Base-by-base conservation (phyloP, 768 basidiomycete genomes). In the Serpula lacrymans region DNA sequence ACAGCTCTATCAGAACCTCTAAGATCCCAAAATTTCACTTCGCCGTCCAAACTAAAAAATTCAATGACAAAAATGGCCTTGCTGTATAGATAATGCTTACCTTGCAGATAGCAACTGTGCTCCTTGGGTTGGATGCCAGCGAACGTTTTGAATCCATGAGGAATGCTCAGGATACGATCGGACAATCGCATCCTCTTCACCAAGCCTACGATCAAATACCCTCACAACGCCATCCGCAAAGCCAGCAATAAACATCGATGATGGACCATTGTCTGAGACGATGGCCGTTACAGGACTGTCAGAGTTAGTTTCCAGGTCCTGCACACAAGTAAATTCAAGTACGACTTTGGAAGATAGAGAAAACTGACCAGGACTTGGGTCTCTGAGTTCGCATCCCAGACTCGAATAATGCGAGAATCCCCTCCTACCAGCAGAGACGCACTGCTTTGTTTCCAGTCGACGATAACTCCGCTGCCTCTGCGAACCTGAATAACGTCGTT, bases 371-470 rank as follows among this genome's bases (percentile, higher is more conserved):
- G 58, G 31, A 83, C 68, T 42, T 81, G 78, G 18, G 74, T 80
- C 59, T 98, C 96, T 2, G 87, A 86, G 49, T 89, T 84, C 7
- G 93, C 95, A 58, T 99, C 94, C 96, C 96, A 99, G 4, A 93
- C 74, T 43, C 91, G 77, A 46, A 99, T 85, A 27, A 84, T 80
- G 42, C 82, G 79, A 26, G 90, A 85, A 63, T 98, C 95, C 2
- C 95, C 96, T 8, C 89, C 89, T 20, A 91, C 81, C n/a, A 97
- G 69, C 24, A 98, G 65, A 20, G 80, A 81, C 0, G 94, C 96
- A 18, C 82, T 75, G 2, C 77, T 72, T 63, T 97, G 95, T 54
- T 88, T 90, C 96, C 96, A 99, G 45, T 95, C 91, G 45, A 87
- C 78, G 21, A 98, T 74, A 36, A 97, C 68, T 0, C 96, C 96